Evolutionary conservation across 208 protist genomes (phyloP).

Genomic region (Leishmania martiniquensis): DNA sequence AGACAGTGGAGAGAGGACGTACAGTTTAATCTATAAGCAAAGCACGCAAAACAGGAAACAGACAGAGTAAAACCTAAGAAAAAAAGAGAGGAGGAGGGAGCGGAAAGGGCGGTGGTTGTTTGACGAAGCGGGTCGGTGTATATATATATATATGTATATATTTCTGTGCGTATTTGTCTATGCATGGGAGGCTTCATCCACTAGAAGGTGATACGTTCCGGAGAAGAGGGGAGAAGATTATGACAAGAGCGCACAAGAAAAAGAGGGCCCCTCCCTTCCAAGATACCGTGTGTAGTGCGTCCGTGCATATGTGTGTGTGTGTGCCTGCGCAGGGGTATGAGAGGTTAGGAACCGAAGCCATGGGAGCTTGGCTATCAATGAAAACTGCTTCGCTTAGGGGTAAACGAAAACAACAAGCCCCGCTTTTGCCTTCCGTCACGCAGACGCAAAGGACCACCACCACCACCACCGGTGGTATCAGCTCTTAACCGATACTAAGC

Average conservation of each 20-base stretch:
- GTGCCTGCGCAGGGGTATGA: background rate
- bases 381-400: background rate
- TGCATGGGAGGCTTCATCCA: background rate
- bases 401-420: background rate
- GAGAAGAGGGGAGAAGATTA: background rate
- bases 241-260: background rate
- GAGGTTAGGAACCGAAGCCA: background rate
- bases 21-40: background rate
- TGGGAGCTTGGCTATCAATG: background rate
- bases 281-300: background rate
- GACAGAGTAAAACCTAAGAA: constrained; percentile 1
- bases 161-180: background rate
- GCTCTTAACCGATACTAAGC: background rate
- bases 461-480: background rate
- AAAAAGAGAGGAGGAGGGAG: constrained; percentile 11
- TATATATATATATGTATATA: background rate
- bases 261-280: background rate
- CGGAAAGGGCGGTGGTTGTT: background rate
- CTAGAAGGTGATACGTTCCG: background rate
- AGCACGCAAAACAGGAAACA: background rate
- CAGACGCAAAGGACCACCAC: background rate
- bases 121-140: background rate
- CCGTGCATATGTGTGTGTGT: background rate
- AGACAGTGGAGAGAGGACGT: background rate
- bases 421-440: too few species aligned